Evolutionary conservation across 2,329 filamentous ascomycete genomes (phyloP).

Genomic region (Fusarium cicatricum): DNA sequence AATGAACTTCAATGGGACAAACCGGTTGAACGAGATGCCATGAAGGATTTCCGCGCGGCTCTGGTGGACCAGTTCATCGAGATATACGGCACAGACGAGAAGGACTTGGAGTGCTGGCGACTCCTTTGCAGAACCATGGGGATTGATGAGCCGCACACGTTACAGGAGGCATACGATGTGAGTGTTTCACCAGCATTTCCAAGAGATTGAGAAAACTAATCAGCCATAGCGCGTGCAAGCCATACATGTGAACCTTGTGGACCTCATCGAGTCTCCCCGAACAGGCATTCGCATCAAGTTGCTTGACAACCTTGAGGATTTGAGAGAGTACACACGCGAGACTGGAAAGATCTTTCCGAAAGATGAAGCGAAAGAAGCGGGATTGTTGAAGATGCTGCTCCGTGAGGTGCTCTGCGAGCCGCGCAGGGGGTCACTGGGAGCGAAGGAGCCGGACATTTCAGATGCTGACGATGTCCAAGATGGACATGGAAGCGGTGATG

Average conservation of each 20-base stretch:
- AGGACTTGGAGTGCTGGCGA: slow-evolving; percentile 8
- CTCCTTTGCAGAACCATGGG: slow-evolving; percentile 12
- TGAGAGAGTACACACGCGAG: slow-evolving; percentile 8
- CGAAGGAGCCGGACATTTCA: too few species aligned
- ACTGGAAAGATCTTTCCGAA: slow-evolving; percentile 10
- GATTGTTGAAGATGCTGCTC: slow-evolving; percentile 20
- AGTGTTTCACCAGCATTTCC: not conserved
- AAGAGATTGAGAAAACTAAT: not conserved
- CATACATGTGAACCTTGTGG: slow-evolving; percentile 24
- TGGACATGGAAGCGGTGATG: too few species aligned
- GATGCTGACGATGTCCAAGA: too few species aligned
- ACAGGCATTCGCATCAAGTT: slow-evolving; percentile 1
- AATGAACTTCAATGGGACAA: not conserved
- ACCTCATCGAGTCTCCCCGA: slow-evolving; percentile 8
- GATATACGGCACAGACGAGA: slow-evolving; percentile 16
- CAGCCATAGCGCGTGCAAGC: slow-evolving; percentile 1
- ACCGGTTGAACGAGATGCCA: not conserved
- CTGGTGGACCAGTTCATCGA: slow-evolving; percentile 17
- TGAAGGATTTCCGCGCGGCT: slow-evolving; percentile 2
- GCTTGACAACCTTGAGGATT: slow-evolving; percentile 4
- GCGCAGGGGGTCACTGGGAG: too few species aligned
- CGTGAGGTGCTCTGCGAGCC: slow-evolving; percentile 9
- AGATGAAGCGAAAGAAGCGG: not conserved
- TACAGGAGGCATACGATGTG: slow-evolving; percentile 16
- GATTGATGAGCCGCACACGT: slow-evolving; percentile 1